phyloP scores from a whole-genome alignment of 495 filamentous ascomycete species.

The Podospora conica region DNA sequence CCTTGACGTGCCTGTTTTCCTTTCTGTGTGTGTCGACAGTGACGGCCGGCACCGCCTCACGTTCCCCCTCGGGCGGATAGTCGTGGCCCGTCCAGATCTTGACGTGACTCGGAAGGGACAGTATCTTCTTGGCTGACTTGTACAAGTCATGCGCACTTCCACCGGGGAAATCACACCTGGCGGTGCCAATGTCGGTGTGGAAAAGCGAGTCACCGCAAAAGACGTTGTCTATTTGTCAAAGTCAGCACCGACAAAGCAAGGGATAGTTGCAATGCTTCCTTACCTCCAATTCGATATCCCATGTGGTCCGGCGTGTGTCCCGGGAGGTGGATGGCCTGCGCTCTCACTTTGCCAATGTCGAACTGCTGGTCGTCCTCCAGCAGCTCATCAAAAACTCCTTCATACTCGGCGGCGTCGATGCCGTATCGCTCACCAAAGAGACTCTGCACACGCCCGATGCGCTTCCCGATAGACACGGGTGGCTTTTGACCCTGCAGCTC shows the following conservation, averaged over 20 bases:
- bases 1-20: conserved; percentile 48
- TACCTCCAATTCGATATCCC: conserved; percentile 51
- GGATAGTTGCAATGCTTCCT: not conserved
- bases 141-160: conserved; percentile 43
- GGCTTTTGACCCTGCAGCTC: conserved; percentile 25
- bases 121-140: conserved; percentile 38
- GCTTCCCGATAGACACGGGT: conserved; percentile 46
- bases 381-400: conserved; percentile 44
- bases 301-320: conserved; percentile 60
- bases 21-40: conserved; percentile 45
- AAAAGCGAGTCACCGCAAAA: conserved; percentile 58
- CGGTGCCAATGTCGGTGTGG: conserved; percentile 51
- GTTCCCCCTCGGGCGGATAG: conserved; percentile 33
- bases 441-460: conserved; percentile 48
- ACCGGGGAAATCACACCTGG: conserved; percentile 55
- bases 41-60: conserved; percentile 35
- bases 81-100: conserved; percentile 50
- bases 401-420: conserved; percentile 34
- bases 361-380: conserved; percentile 51
- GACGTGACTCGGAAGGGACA: conserved; percentile 40
- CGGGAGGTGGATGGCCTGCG: conserved; percentile 48
- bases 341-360: conserved; percentile 40
- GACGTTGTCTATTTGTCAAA: conserved; percentile 37
- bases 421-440: conserved; percentile 45
- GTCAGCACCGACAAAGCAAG: not conserved